Evolutionary conservation across 148 eudicot species (phyloP), one percentile per base, ranked within the genome.

Genomic region (Polygonum aviculare): DNA sequence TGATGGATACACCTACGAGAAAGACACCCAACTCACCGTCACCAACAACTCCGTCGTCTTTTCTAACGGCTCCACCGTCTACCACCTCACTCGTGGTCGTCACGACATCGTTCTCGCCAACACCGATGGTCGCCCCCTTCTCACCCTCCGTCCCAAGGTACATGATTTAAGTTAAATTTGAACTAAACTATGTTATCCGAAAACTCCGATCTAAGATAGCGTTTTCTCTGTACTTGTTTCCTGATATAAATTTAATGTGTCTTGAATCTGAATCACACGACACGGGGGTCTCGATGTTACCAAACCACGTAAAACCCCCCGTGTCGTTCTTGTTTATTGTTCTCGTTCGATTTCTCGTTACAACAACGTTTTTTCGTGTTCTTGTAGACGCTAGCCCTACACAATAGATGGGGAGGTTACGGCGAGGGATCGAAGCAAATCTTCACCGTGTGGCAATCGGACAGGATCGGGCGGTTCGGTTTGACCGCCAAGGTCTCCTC

Each of bases 361-460:
- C n/a, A n/a, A n/a, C n/a, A n/a, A n/a, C 31, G 31, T 26, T 26
- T 26, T 26, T 26, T 26, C 31, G 31, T 26, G 31, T 26, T 1
- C 31, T 26, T 26, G 44, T 44, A 94, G 98, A 82, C 91, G 75
- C 90, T 90, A 73, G 92, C 96, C 80, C 76, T 94, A 44, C 94
- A 89, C 80, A 87, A 90, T 33, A 81, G 97, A 50, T 94, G 98
- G 98, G 98, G 90, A 55, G 98, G 92, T 0, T 92, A 81, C 79
- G 3, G 77, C 47, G 97, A 89, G 0, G 90, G 88, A 9, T 78
- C 87, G 54, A 92, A 94, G 78, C 93, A 93, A 12, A 83, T 90
- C 33, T 94, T 94, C 83, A 88, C 96, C 80, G 92, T 92, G 31
- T 80, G 8, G 90, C 97, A 5, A 90, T n/a, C n/a, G n/a, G n/a